A percentile compares a stretch with the other conserved stretches of the same genome.
These are phyloP conservation scores for Emmonsiellopsis sp. DNA, from an alignment of 2,329 filamentous ascomycete species.

Conservation along the genomic window DNA sequence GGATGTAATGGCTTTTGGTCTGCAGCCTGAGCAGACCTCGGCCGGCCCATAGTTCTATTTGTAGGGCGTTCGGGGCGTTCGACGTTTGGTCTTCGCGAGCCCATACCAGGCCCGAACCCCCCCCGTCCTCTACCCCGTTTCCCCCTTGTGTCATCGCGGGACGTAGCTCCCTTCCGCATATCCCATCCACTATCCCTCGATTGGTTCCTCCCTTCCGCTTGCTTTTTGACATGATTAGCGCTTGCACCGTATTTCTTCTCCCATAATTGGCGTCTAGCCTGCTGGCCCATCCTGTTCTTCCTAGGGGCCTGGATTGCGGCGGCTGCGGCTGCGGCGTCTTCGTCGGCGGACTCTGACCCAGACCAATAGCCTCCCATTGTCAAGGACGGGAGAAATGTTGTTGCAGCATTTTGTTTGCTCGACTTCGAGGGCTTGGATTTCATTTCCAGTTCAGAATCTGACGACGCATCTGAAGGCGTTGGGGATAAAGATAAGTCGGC, in stretches of 20 bases:
- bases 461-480: slow-evolving; percentile 22
- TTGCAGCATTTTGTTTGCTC: slow-evolving; percentile 24
- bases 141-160: slow-evolving; percentile 16
- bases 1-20: slow-evolving; percentile 52
- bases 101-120: slow-evolving; percentile 10
- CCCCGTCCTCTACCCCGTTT: slow-evolving; percentile 15
- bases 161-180: slow-evolving; percentile 46
- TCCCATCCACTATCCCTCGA: slow-evolving; percentile 50
- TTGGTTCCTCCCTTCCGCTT: slow-evolving; percentile 23
- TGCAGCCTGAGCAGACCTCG: slow-evolving; percentile 16
- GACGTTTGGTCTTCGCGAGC: not conserved
- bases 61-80: not conserved
- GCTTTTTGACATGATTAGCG: slow-evolving; percentile 49
- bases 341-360: slow-evolving; percentile 50
- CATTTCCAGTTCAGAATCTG: slow-evolving; percentile 19
- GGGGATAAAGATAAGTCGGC: slow-evolving; percentile 24
- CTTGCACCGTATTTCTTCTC: slow-evolving; percentile 53
- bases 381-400: slow-evolving; percentile 53
- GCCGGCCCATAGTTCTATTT: not conserved
- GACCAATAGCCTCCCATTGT: slow-evolving; percentile 54
- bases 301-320: slow-evolving; percentile 30
- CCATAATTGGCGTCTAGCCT: slow-evolving; percentile 51
- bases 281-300: slow-evolving; percentile 56
- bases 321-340: slow-evolving; percentile 29
- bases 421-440: slow-evolving; percentile 17